These are phyloP conservation scores for Rhizophagus clarus DNA, from an alignment of 192 early-diverging fungal genomes.

Conservation along the genomic window DNA sequence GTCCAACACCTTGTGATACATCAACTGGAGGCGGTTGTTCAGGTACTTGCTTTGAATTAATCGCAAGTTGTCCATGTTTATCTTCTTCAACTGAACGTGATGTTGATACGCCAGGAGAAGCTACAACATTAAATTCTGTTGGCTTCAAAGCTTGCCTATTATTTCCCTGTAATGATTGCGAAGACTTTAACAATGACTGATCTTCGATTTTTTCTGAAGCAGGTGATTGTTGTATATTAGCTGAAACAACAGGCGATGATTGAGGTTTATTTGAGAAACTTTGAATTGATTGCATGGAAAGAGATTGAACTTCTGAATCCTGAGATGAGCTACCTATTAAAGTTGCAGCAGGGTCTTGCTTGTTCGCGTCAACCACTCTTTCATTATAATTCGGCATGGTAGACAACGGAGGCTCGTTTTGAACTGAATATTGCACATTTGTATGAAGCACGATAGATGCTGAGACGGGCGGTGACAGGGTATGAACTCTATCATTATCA, in stretches of 20 bases:
- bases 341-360: conserved; percentile 3
- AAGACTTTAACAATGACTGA: background rate
- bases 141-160: conserved; percentile 6
- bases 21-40: conserved; percentile 16
- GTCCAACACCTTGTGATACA: conserved; percentile 33
- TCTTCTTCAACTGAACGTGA: conserved; percentile 11
- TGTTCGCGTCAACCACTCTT: background rate
- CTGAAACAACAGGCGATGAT: conserved; percentile 30
- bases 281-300: background rate
- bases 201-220: background rate
- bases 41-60: background rate
- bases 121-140: conserved; percentile 8
- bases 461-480: background rate
- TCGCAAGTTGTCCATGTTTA: background rate
- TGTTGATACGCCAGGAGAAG: conserved; percentile 18
- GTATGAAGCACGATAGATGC: background rate
- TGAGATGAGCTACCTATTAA: background rate
- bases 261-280: background rate
- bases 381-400: background rate
- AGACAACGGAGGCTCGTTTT: background rate
- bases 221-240: conserved; percentile 24
- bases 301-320: background rate
- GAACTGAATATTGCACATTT: background rate
- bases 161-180: background rate
- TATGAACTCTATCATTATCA: background rate